Evolutionary conservation across 441 rosid species (phyloP).

Genomic region (Jatropha podagrica): DNA sequence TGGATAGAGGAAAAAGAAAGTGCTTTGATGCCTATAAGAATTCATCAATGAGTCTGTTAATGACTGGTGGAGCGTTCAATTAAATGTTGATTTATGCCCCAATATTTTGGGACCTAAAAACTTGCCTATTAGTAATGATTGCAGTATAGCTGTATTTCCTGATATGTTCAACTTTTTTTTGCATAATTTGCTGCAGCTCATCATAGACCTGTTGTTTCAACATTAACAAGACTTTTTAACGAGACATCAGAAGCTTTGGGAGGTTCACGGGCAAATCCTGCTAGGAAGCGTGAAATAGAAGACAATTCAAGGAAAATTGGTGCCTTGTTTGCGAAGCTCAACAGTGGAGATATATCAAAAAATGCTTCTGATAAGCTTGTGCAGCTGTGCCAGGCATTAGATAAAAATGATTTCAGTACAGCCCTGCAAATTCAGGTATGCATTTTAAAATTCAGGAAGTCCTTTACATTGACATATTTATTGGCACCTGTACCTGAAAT

Average conservation of each 20-base stretch:
- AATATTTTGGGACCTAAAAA: background rate
- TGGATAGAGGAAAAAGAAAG: background rate
- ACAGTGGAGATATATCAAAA: slow-evolving; percentile 84
- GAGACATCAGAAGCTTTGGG: slow-evolving; percentile 98
- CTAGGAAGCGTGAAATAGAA: slow-evolving; percentile 92
- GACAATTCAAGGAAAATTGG: slow-evolving; percentile 95
- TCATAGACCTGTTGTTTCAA: slow-evolving; percentile 64
- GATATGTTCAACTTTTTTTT: background rate
- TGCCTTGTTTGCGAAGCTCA: slow-evolving; percentile 90
- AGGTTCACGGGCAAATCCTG: slow-evolving; percentile 84
- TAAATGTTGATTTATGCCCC: background rate
- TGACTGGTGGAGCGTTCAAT: background rate
- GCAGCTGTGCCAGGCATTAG: slow-evolving; percentile 91
- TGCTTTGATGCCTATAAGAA: background rate
- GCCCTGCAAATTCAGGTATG: slow-evolving; percentile 93
- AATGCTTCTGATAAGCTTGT: slow-evolving; percentile 92
- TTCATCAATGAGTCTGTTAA: background rate
- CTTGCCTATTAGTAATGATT: background rate
- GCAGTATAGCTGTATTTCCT: background rate
- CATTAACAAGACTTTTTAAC: slow-evolving; percentile 82
- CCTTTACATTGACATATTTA: background rate
- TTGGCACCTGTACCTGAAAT: background rate
- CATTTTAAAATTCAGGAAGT: background rate
- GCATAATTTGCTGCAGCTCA: slow-evolving; percentile 54
- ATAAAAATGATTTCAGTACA: slow-evolving; percentile 65